Percentiles rank a stretch among this genome's conserved stretches.
Evolutionary conservation across 176 grass and related monocot genomes (phyloP).

Genomic region (Pontederia crassipes): DNA sequence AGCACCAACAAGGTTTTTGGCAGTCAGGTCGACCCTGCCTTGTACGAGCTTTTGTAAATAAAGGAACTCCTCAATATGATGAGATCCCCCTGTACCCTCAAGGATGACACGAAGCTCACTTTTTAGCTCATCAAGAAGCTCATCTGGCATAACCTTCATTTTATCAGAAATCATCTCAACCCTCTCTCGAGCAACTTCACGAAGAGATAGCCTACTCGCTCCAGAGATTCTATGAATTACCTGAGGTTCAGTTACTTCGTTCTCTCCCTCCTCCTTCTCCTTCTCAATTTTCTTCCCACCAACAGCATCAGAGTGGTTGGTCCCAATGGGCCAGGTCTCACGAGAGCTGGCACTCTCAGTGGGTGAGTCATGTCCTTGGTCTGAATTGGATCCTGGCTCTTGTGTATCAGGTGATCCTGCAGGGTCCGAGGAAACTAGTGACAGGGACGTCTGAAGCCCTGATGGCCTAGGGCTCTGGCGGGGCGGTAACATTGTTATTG

Average conservation of each 20-base stretch:
- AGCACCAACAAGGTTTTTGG: conserved; percentile 30
- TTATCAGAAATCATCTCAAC: conserved; percentile 39
- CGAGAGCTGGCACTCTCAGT: conserved; percentile 66
- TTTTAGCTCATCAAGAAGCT: conserved; percentile 49
- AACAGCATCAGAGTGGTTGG: conserved; percentile 22
- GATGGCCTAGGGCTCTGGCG: conserved; percentile 26
- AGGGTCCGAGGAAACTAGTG: conserved; percentile 58
- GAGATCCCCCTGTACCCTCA: conserved; percentile 39
- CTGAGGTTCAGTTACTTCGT: conserved; percentile 20
- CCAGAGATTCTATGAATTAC: conserved; percentile 23
- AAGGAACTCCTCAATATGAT: conserved; percentile 56
- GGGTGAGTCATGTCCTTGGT: conserved; percentile 46
- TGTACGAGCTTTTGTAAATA: conserved; percentile 65
- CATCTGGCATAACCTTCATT: conserved; percentile 64
- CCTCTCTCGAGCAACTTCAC: conserved; percentile 52
- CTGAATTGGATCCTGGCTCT: conserved; percentile 53
- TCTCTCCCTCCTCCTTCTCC: conserved; percentile 48
- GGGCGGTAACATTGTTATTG: conserved; percentile 40
- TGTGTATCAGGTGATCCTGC: conserved; percentile 52
- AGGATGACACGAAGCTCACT: conserved; percentile 51
- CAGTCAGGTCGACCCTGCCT: conserved; percentile 47
- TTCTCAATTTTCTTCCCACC: conserved; percentile 31
- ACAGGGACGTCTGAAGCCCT: conserved; percentile 58
- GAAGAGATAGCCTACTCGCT: conserved; percentile 32
- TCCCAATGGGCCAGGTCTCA: conserved; percentile 52